Conservation (phyloP, 75 land plant species). For the Azolla pinnata region DNA sequence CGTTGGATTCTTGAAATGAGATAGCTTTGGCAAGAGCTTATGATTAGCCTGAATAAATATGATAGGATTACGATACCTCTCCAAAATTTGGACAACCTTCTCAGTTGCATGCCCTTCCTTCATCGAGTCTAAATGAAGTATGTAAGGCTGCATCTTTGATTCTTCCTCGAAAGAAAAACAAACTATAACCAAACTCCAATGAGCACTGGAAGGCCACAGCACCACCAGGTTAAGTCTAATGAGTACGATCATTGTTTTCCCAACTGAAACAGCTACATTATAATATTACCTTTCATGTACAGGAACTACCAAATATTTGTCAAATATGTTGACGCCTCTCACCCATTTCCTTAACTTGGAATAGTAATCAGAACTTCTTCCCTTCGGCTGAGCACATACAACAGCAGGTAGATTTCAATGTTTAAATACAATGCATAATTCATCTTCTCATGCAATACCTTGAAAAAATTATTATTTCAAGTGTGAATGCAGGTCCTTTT, state of each 20-base stretch:
- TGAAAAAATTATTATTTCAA: too few species aligned
- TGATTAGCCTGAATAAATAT: too few species aligned
- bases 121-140: conserved; percentile 89
- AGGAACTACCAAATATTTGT: conserved; percentile 80
- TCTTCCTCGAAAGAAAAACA: conserved; percentile 24
- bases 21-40: too few species aligned
- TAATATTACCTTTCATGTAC: conserved; percentile 55
- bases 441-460: too few species aligned
- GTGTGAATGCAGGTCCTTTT: too few species aligned
- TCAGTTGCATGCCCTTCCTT: conserved; percentile 1
- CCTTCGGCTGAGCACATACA: too few species aligned
- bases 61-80: too few species aligned
- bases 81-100: conserved; percentile 4
- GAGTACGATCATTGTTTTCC: too few species aligned
- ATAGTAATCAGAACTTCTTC: conserved; percentile 18
- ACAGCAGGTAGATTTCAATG: too few species aligned
- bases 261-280: too few species aligned
- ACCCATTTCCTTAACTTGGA: conserved; percentile 77
- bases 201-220: conserved; percentile 34
- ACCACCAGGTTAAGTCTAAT: background rate
- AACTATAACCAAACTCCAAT: conserved; percentile 91
- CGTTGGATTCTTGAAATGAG: too few species aligned
- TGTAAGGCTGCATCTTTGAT: conserved; percentile 47
- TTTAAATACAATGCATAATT: too few species aligned
- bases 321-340: conserved; percentile 82